These are phyloP conservation scores for Sporodiniella umbellata DNA, from an alignment of 371 early-diverging fungal species.

Conservation along the genomic window DNA sequence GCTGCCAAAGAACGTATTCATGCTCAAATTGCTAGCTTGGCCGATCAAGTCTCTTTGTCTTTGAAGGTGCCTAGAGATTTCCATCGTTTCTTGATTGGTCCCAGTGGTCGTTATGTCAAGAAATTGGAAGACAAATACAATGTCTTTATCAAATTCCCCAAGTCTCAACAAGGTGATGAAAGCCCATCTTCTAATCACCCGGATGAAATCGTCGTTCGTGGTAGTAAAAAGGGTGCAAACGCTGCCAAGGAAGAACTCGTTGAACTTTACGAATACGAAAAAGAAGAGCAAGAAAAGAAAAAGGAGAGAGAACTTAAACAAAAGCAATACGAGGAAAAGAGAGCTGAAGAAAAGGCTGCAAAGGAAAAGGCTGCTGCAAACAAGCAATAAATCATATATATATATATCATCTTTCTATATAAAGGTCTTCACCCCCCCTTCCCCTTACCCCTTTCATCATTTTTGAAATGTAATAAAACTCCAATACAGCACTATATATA, in stretches of 20 bases:
- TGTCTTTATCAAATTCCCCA: constrained; percentile 76
- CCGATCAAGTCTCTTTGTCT: constrained; percentile 63
- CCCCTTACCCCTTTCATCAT: neutral
- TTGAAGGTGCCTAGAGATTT: constrained; percentile 63
- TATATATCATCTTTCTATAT: too few species aligned
- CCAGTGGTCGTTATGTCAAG: constrained; percentile 73
- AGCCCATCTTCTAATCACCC: constrained; percentile 33
- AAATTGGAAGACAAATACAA: constrained; percentile 80
- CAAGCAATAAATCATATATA: constrained; percentile 1
- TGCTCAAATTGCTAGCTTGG: constrained; percentile 67
- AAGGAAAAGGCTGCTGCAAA: constrained; percentile 7
- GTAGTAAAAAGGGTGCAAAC: constrained; percentile 72
- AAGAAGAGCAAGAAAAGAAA: constrained; percentile 54
- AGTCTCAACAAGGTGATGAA: constrained; percentile 47
- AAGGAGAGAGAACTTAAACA: constrained; percentile 42
- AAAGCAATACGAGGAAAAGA: constrained; percentile 31
- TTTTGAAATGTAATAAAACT: neutral
- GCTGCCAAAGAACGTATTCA: constrained; percentile 73
- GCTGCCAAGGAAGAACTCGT: constrained; percentile 73
- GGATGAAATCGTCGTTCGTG: constrained; percentile 72
- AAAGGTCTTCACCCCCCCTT: too few species aligned
- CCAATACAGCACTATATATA: too few species aligned
- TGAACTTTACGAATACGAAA: constrained; percentile 76
- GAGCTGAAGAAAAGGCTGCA: constrained; percentile 49
- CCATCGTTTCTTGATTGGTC: constrained; percentile 77